Evolutionary conservation across 495 filamentous ascomycete genomes (phyloP).

Genomic region (Astrocystis sublimbata): DNA sequence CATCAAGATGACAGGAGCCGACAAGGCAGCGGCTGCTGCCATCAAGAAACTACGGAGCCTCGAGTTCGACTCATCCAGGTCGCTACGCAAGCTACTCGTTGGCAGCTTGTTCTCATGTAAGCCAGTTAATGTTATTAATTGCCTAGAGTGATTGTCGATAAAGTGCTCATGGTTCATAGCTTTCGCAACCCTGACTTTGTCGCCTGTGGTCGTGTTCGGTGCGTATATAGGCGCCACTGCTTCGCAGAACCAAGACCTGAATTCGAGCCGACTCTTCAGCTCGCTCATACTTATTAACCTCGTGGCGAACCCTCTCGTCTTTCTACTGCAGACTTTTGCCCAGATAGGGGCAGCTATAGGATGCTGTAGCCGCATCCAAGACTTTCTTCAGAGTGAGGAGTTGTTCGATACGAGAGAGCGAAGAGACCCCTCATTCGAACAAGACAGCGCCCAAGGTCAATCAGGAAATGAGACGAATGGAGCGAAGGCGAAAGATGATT

Average conservation of each 20-base stretch:
- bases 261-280: slow-evolving; percentile 31
- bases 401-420: slow-evolving; percentile 8
- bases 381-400: slow-evolving; percentile 20
- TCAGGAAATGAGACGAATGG: background rate
- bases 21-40: slow-evolving; percentile 32
- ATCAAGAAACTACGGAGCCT: slow-evolving; percentile 53
- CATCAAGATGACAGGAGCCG: slow-evolving; percentile 57
- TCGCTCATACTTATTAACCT: slow-evolving; percentile 38
- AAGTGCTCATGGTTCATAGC: background rate
- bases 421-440: background rate
- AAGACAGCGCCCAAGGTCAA: background rate
- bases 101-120: slow-evolving; percentile 4
- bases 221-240: slow-evolving; percentile 13
- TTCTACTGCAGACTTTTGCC: slow-evolving; percentile 30
- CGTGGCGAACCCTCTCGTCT: slow-evolving; percentile 30
- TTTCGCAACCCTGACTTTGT: slow-evolving; percentile 7
- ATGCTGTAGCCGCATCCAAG: slow-evolving; percentile 32
- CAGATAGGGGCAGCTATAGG: slow-evolving; percentile 25
- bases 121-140: background rate
- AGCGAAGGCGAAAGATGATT: background rate
- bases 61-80: slow-evolving; percentile 54
- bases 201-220: slow-evolving; percentile 11
- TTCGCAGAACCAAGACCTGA: slow-evolving; percentile 11
- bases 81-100: slow-evolving; percentile 33
- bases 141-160: background rate